Evolutionary conservation across 2,329 filamentous ascomycete genomes (phyloP).

Genomic region (Colletotrichum cuscutae): DNA sequence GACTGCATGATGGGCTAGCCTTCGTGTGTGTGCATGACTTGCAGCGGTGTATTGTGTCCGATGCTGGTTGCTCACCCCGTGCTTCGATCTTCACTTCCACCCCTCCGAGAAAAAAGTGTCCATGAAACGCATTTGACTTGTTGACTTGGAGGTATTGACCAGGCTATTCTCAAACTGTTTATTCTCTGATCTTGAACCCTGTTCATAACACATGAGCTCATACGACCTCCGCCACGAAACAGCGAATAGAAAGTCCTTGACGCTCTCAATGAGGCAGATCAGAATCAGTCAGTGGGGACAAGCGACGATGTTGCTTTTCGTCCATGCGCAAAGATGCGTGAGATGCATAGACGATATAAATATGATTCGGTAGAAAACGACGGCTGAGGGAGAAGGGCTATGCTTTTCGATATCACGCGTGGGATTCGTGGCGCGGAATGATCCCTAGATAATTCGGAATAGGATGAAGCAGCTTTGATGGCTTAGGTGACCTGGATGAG

Average conservation of each 20-base stretch:
- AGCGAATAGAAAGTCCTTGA: not conserved
- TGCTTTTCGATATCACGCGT: not conserved
- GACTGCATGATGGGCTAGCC: not conserved
- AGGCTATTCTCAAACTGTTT: not conserved
- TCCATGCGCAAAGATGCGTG: not conserved
- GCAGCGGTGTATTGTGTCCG: not conserved
- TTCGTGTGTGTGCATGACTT: not conserved
- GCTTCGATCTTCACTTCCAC: not conserved
- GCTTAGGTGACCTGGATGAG: not conserved
- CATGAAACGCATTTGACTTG: not conserved
- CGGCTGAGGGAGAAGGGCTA: not conserved
- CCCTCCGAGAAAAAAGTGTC: not conserved
- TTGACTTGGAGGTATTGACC: not conserved
- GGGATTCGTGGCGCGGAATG: not conserved
- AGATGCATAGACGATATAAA: not conserved
- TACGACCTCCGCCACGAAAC: not conserved
- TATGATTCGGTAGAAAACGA: not conserved
- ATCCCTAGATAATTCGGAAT: not conserved
- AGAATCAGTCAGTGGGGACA: not conserved
- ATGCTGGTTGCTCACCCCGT: not conserved
- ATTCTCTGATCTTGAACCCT: not conserved
- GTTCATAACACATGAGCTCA: not conserved
- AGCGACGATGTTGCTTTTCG: not conserved
- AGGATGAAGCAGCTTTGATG: not conserved
- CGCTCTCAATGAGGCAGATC: constrained; percentile 5